These are phyloP conservation scores for Aphanomyces euteiches DNA, from an alignment of 352 stramenopile species.

Conservation along the genomic window DNA sequence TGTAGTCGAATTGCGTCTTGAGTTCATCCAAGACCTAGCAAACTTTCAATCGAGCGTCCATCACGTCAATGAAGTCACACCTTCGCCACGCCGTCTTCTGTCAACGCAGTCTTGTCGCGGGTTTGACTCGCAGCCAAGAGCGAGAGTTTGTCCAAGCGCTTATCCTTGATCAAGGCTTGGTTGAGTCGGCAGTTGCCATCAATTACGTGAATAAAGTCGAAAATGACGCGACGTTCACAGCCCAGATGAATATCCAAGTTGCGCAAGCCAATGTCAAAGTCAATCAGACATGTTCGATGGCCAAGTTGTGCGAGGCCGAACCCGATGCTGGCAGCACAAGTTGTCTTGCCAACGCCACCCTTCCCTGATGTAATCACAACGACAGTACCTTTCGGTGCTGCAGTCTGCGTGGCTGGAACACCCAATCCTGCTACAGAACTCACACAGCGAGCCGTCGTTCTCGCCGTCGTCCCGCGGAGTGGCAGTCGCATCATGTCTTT, in stretches of 20 bases:
- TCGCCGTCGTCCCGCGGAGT: not conserved
- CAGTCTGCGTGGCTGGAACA: not conserved
- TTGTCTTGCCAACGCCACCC: constrained; percentile 91
- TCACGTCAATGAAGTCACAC: not conserved
- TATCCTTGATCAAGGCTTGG: constrained; percentile 90
- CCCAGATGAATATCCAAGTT: constrained; percentile 92
- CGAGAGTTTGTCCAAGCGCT: constrained; percentile 75
- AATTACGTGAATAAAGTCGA: constrained; percentile 94
- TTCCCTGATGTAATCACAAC: constrained; percentile 91
- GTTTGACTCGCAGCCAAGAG: constrained; percentile 89
- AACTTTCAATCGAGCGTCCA: too few species aligned
- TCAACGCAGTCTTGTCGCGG: constrained; percentile 87
- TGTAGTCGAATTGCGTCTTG: constrained; percentile 82
- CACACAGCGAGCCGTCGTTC: not conserved
- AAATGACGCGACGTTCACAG: constrained; percentile 91
- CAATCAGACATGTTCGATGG: constrained; percentile 87
- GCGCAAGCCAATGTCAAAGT: constrained; percentile 92
- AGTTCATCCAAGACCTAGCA: constrained; percentile 74
- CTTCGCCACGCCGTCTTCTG: constrained; percentile 76
- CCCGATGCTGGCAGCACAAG: constrained; percentile 81
- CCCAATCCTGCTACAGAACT: constrained; percentile 12
- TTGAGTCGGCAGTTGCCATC: constrained; percentile 85
- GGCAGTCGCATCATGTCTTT: too few species aligned
- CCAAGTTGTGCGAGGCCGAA: constrained; percentile 81
- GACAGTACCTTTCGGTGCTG: constrained; percentile 47